Evolutionary conservation across 208 protist species (phyloP), one percentile per base, ranked within the genome.

Genomic region (Wallacemonas rigidus): DNA sequence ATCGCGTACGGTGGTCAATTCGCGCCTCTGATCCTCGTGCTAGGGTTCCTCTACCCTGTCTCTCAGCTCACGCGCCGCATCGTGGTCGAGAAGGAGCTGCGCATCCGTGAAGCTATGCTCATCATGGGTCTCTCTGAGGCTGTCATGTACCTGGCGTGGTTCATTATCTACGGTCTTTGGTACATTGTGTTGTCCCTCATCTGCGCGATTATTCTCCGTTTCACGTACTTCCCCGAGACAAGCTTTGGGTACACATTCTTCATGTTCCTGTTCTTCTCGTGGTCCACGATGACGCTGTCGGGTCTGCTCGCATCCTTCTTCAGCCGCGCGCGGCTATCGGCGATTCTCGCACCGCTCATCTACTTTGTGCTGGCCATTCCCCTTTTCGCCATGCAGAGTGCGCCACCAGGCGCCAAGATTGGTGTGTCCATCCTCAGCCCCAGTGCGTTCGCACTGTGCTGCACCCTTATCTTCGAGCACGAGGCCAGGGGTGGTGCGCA

Each of bases 111-210:
- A 61, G 79, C 80, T 15, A 76, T 88, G 74, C 74, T 88, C n/a
- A 88, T 91, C 64, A 91, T 91, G 86, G 86, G 86, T n/a, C 75
- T 91, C 12, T 72, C 56, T 38, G 69, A 79, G 56, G 43, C 51
- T 14, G 57, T 80, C 17, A 74, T 87, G 60, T 84, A 87, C 67
- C 45, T 83, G 35, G 64, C 79, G 6, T 88, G 79, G 79, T 77
- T 82, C 56, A 38, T 90, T n/a, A 41, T 86, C 38, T 71, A 77
- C 43, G 41, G 54, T 41, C 41, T 75, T 35, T 71, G 78, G 56
- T 75, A 71, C 58, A n/a, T 71, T 50, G n/a, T 87, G 15, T 26
- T 77, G 5, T 77, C 76, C n/a, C 60, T 88, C 26, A 76, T 83
- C 39, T 75, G 81, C 45, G 72, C 86, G 62, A 45, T 88, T 7